Percentiles rank a stretch among this genome's conserved stretches.
These are phyloP conservation scores for Eimeria maxima DNA, from an alignment of 169 alveolate species.

Conservation along the genomic window DNA sequence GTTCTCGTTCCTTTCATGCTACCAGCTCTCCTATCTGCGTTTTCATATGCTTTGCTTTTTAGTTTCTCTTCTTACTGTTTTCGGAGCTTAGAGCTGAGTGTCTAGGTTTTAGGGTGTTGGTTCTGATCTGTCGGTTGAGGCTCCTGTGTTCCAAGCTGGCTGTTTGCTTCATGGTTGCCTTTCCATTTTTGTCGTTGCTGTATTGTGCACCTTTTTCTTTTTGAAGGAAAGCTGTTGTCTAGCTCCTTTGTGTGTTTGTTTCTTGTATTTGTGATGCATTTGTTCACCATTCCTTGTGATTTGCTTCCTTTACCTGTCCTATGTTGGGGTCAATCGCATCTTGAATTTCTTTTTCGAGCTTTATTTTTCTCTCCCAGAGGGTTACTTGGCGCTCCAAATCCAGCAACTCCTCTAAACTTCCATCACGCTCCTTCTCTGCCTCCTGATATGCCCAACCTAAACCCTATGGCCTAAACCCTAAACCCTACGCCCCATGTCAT, in stretches of 20 bases:
- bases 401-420: conserved; percentile 91
- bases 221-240: too few relatives aligned
- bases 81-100: not conserved
- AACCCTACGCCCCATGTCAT: not conserved
- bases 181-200: not conserved
- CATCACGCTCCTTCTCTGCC: conserved; percentile 90
- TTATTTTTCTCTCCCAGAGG: conserved; percentile 96
- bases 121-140: too few relatives aligned
- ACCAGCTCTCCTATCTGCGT: too few relatives aligned
- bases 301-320: conserved; percentile 89
- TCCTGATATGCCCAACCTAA: conserved; percentile 84
- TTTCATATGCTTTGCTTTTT: too few relatives aligned
- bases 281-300: not conserved
- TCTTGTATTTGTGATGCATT: not conserved
- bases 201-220: not conserved
- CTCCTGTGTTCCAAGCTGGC: too few relatives aligned
- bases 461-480: not conserved
- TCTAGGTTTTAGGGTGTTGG: not conserved
- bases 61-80: too few relatives aligned
- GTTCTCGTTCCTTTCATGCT: too few relatives aligned
- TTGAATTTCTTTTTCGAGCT: conserved; percentile 96
- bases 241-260: not conserved
- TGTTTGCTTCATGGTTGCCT: not conserved
- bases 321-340: conserved; percentile 95
- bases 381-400: conserved; percentile 92